Percentiles rank a stretch among this genome's conserved stretches.
These are phyloP conservation scores for Suillus weaverae DNA, from an alignment of 768 basidiomycete genomes.

Conservation along the genomic window DNA sequence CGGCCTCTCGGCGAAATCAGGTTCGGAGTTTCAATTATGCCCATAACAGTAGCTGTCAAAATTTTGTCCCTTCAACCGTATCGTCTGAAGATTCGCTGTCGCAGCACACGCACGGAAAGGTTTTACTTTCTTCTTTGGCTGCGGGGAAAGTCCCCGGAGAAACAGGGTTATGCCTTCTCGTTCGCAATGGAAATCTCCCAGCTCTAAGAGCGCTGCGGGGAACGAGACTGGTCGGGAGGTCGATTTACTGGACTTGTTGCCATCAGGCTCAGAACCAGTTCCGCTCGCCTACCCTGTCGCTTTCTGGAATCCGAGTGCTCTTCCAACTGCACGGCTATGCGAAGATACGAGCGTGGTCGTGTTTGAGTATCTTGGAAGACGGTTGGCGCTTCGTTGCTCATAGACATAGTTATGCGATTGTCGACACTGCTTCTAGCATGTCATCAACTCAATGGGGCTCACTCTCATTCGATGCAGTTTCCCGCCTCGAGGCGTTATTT, in stretches of 20 bases:
- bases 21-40: constrained; percentile 7
- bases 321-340: constrained; percentile 50
- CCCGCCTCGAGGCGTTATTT: constrained; percentile 35
- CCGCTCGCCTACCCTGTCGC: constrained; percentile 62
- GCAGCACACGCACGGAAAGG: constrained; percentile 76
- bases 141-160: constrained; percentile 97
- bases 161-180: constrained; percentile 61
- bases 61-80: constrained; percentile 37
- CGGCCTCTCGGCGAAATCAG: constrained; percentile 10
- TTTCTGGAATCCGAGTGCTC: constrained; percentile 36
- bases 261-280: constrained; percentile 22
- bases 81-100: constrained; percentile 83
- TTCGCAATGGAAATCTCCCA: constrained; percentile 69
- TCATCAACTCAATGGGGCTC: constrained; percentile 90
- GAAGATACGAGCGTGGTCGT: constrained; percentile 75
- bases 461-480: constrained; percentile 68
- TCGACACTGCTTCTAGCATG: constrained; percentile 36
- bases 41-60: not conserved
- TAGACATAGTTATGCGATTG: constrained; percentile 90
- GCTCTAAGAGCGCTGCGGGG: constrained; percentile 69
- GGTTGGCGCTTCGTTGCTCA: constrained; percentile 66
- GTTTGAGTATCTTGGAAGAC: constrained; percentile 44
- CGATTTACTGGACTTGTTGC: constrained; percentile 37
- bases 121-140: constrained; percentile 52
- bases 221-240: constrained; percentile 50